phyloP scores from a whole-genome alignment of 2,329 filamentous ascomycete species.

The Pseudovirgaria hyperparasitica region DNA sequence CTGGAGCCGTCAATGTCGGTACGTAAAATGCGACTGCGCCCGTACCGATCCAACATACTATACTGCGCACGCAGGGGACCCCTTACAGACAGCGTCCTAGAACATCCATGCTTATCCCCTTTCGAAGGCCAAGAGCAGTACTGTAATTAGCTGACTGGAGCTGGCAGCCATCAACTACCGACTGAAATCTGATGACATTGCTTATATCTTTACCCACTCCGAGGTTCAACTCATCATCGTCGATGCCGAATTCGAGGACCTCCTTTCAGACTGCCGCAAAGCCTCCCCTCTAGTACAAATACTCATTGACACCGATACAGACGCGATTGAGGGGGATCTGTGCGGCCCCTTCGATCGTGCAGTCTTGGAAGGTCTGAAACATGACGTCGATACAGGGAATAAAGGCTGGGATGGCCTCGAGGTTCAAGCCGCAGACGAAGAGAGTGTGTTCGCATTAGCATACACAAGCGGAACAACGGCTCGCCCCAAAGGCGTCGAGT shows the following conservation, averaged over 20 bases:
- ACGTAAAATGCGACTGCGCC: no score
- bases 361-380: constrained; percentile 63
- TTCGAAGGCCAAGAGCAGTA: neutral
- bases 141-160: constrained; percentile 23
- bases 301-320: constrained; percentile 75
- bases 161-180: constrained; percentile 51
- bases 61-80: constrained; percentile 6
- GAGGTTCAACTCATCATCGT: constrained; percentile 81
- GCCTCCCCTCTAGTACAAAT: constrained; percentile 52
- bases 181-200: constrained; percentile 71
- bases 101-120: no score
- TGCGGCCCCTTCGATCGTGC: constrained; percentile 74
- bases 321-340: constrained; percentile 58
- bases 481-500: constrained; percentile 82
- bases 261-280: constrained; percentile 55
- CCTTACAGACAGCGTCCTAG: no score
- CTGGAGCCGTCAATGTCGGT: constrained; percentile 64
- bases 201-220: constrained; percentile 79
- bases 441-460: constrained; percentile 71
- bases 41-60: neutral
- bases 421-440: constrained; percentile 58
- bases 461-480: constrained; percentile 94
- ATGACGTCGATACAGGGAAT: constrained; percentile 52
- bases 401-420: constrained; percentile 69
- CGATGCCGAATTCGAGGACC: constrained; percentile 62